Evolutionary conservation across 1,139 yeast genomes (phyloP), one percentile per base, ranked within the genome.

Genomic region (Saccharomyces pastorianus): DNA sequence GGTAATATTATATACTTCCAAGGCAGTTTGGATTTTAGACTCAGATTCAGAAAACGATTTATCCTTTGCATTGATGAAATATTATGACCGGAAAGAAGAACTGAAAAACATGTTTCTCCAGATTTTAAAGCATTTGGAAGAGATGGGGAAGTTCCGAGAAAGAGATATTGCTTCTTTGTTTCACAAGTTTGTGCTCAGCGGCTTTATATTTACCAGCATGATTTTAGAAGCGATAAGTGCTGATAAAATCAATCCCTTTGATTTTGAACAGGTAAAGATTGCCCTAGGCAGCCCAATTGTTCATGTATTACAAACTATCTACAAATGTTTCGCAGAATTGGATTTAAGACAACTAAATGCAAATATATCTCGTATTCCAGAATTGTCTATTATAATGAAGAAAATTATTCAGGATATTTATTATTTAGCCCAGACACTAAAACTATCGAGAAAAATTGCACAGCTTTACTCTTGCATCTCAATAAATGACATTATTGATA

Each of bases 381-480:
- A 44, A 4, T 46, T 57, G 13, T 47, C 26, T n/a, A 14, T 20
- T 1, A 49, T 56, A 11, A 47, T 64, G 44, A 47, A 47, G 2
- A 46, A 54, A 7, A 54, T 65, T 4, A 48, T 63, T 11, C 55
- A 53, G 13, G 53, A 53, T 23, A 50, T 64, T 8, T 57, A 55
- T 50, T 54, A 57, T 17, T 48, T 61, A 29, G 61, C 61, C 9
- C 67, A 60, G 27, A 52, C 56, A 27, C 55, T 58, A 25, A 63
- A 60, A 50, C 53, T 66, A 14, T 65, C 68, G 69, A 54, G 55
- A 13, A 56, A 57, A 29, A 57, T 67, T 27, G 69, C 69, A 2
- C 64, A 64, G 3, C 54, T 61, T 3, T 66, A 65, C 50, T 58
- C 65, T 27, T 61, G 68, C 54, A 61, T 66, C n/a, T 61, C 69